phyloP scores from a whole-genome alignment of 2,329 filamentous ascomycete species.

The Talaromyces sp. region DNA sequence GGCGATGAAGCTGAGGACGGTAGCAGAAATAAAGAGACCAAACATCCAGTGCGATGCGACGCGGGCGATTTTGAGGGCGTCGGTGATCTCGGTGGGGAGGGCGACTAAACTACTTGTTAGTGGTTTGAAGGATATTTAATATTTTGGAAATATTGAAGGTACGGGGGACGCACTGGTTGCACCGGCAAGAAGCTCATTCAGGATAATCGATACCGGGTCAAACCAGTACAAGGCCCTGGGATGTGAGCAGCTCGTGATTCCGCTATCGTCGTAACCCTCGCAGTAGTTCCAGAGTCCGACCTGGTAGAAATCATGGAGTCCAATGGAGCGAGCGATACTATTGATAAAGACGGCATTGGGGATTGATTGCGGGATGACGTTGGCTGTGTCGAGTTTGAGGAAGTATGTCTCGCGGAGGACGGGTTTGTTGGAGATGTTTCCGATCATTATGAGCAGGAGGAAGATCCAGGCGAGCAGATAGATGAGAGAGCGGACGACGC shows the following conservation, averaged over 20 bases:
- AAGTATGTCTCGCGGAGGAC: conserved; percentile 73
- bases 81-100: conserved; percentile 68
- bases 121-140: too few relatives aligned
- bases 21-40: conserved; percentile 72
- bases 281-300: conserved; percentile 91
- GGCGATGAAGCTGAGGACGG: conserved; percentile 67
- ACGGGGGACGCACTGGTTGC: conserved; percentile 60
- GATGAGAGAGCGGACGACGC: conserved; percentile 62
- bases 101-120: conserved; percentile 50
- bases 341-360: conserved; percentile 75
- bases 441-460: conserved; percentile 75
- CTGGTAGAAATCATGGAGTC: conserved; percentile 90
- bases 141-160: too few relatives aligned
- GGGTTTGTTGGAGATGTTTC: conserved; percentile 62
- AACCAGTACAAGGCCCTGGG: conserved; percentile 79
- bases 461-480: conserved; percentile 75
- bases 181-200: conserved; percentile 74
- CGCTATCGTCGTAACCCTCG: conserved; percentile 71
- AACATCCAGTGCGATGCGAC: conserved; percentile 84
- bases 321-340: conserved; percentile 78
- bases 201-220: conserved; percentile 78
- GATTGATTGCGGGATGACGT: conserved; percentile 71
- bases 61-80: conserved; percentile 70
- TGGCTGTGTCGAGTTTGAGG: conserved; percentile 75
- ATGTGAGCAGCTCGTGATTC: conserved; percentile 69